Percentiles rank a stretch among this genome's conserved stretches.
These are phyloP conservation scores for Galerina sulciceps DNA, from an alignment of 768 basidiomycete species.

Conservation along the genomic window DNA sequence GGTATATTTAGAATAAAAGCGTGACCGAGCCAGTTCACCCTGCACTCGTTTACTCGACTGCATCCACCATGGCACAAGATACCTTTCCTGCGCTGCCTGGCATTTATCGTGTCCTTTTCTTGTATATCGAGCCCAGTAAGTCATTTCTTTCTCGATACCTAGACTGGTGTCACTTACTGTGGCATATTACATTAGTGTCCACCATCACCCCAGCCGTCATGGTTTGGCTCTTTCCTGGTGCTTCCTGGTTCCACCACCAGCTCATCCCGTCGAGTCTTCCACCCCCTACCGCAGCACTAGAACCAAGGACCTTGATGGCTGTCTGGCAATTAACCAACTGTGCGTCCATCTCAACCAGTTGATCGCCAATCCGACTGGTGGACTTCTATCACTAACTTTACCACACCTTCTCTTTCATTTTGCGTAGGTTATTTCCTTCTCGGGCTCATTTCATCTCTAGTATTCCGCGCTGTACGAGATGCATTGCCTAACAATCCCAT, in stretches of 20 bases:
- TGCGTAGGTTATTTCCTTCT: constrained; percentile 40
- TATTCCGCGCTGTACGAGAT: constrained; percentile 71
- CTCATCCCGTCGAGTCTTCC: constrained; percentile 56
- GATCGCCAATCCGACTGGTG: too few relatives aligned
- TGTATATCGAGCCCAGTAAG: constrained; percentile 69
- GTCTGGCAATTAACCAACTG: constrained; percentile 75
- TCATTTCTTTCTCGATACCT: neutral
- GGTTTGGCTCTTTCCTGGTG: constrained; percentile 61
- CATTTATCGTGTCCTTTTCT: constrained; percentile 63
- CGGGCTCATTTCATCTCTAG: constrained; percentile 62
- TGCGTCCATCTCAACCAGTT: constrained; percentile 29
- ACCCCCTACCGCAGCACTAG: constrained; percentile 35
- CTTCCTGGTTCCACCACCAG: constrained; percentile 69
- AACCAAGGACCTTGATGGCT: constrained; percentile 59
- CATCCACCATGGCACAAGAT: constrained; percentile 23
- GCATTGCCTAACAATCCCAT: constrained; percentile 58
- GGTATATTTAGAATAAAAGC: neutral
- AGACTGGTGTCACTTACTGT: neutral
- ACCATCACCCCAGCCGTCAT: constrained; percentile 39
- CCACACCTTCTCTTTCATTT: neutral
- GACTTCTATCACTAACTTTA: neutral
- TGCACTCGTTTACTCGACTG: constrained; percentile 11
- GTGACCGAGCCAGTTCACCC: neutral
- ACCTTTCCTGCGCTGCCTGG: constrained; percentile 64
- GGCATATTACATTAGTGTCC: constrained; percentile 31